Evolutionary conservation across 805 yeast species (phyloP).

Genomic region (Candida sanyiensis): DNA sequence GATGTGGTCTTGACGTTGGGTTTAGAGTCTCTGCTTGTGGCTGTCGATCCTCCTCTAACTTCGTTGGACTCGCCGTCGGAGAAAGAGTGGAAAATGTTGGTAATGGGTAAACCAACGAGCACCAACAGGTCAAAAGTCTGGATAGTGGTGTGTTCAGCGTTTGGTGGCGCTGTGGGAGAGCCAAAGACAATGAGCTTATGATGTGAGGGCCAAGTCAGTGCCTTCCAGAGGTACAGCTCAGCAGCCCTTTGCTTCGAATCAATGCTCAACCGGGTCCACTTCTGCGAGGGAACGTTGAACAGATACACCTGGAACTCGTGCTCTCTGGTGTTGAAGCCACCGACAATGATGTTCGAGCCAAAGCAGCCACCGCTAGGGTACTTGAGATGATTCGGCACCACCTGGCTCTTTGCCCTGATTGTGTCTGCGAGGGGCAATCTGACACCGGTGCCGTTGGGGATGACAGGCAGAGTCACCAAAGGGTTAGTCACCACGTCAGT

Average conservation of each 20-base stretch:
- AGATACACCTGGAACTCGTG: conserved; percentile 39
- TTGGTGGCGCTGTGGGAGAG: conserved; percentile 20
- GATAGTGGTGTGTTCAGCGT: conserved; percentile 30
- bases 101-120: conserved; percentile 49
- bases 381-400: conserved; percentile 42
- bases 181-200: conserved; percentile 66
- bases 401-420: conserved; percentile 18
- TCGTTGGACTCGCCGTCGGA: conserved; percentile 7
- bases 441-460: conserved; percentile 28
- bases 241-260: conserved; percentile 37
- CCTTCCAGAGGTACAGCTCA: conserved; percentile 59
- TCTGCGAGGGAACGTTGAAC: conserved; percentile 48
- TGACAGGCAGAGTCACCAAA: conserved; percentile 29
- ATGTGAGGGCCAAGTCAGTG: conserved; percentile 73
- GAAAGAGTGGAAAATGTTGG: conserved; percentile 35
- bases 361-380: conserved; percentile 59
- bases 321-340: conserved; percentile 50
- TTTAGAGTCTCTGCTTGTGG: background rate
- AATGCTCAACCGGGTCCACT: conserved; percentile 60
- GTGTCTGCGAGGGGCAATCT: conserved; percentile 25
- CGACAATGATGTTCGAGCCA: conserved; percentile 58
- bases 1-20: conserved; percentile 12
- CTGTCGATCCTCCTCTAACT: conserved; percentile 18
- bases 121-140: conserved; percentile 40
- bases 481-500: conserved; percentile 21